Conservation (phyloP, 2,329 filamentous ascomycete genomes). For the Clarireedia homoeocarpa region DNA sequence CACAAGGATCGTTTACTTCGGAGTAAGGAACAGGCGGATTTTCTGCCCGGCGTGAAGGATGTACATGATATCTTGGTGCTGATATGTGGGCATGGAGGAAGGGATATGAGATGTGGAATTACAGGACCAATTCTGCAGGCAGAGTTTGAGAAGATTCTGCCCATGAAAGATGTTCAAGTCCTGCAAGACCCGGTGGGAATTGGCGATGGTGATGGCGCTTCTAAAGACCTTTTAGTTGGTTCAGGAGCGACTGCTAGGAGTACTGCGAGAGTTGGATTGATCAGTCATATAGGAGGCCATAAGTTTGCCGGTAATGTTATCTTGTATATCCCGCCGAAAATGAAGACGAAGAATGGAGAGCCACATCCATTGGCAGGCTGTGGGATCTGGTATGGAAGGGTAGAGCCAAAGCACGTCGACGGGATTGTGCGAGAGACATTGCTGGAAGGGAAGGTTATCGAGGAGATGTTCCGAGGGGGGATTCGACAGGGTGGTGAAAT, state of each 20-base stretch:
- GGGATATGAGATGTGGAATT: slow-evolving; percentile 76
- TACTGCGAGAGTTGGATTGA: slow-evolving; percentile 56
- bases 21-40: slow-evolving; percentile 44
- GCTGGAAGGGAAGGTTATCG: slow-evolving; percentile 56
- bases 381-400: slow-evolving; percentile 76
- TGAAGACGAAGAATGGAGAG: slow-evolving; percentile 34
- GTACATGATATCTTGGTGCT: slow-evolving; percentile 67
- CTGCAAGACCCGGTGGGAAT: slow-evolving; percentile 35
- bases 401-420: slow-evolving; percentile 68
- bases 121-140: slow-evolving; percentile 64
- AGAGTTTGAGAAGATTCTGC: slow-evolving; percentile 60
- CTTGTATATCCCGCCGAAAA: slow-evolving; percentile 60
- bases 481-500: slow-evolving; percentile 50
- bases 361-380: slow-evolving; percentile 56
- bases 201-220: background rate
- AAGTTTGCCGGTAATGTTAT: slow-evolving; percentile 84
- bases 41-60: slow-evolving; percentile 49
- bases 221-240: slow-evolving; percentile 35
- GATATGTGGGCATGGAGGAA: slow-evolving; percentile 78
- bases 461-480: slow-evolving; percentile 64
- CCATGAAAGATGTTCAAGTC: slow-evolving; percentile 41
- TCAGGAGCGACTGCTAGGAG: slow-evolving; percentile 20
- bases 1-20: slow-evolving; percentile 45
- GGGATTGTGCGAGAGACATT: slow-evolving; percentile 69
- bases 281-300: slow-evolving; percentile 78